These are phyloP conservation scores for Didymella pomorum DNA, from an alignment of 2,329 filamentous ascomycete genomes.

Conservation along the genomic window DNA sequence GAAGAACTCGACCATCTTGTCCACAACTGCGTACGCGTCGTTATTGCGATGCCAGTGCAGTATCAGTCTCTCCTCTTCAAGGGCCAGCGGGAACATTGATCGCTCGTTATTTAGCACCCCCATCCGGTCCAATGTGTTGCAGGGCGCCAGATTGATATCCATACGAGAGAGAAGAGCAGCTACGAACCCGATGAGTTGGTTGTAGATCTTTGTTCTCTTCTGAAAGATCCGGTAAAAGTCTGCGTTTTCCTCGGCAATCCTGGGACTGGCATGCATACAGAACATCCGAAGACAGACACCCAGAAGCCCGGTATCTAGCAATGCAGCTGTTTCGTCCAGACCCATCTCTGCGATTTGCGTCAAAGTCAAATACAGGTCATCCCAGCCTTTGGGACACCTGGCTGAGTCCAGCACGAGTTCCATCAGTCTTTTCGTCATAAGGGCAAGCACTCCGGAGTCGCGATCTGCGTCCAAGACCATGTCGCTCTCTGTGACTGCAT, in stretches of 20 bases:
- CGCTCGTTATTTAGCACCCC: slow-evolving; percentile 30
- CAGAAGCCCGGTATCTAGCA: slow-evolving; percentile 41
- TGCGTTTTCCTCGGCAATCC: slow-evolving; percentile 22
- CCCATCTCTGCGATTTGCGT: slow-evolving; percentile 43
- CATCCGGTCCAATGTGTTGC: slow-evolving; percentile 31
- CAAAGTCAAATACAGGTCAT: slow-evolving; percentile 47
- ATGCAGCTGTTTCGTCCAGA: slow-evolving; percentile 35
- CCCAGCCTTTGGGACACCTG: slow-evolving; percentile 42
- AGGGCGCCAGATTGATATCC: slow-evolving; percentile 32
- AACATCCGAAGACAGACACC: slow-evolving; percentile 42
- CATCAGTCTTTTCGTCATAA: slow-evolving; percentile 31
- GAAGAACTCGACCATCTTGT: slow-evolving; percentile 48
- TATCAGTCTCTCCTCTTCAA: slow-evolving; percentile 33
- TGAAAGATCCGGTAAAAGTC: slow-evolving; percentile 42
- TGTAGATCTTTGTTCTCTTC: slow-evolving; percentile 45
- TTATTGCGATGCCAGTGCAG: slow-evolving; percentile 41
- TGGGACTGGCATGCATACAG: slow-evolving; percentile 36
- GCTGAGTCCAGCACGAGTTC: slow-evolving; percentile 35
- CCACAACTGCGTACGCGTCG: slow-evolving; percentile 42
- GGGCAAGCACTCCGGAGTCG: slow-evolving; percentile 29
- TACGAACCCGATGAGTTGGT: slow-evolving; percentile 43
- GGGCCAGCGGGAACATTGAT: slow-evolving; percentile 41
- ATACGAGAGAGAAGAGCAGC: slow-evolving; percentile 38
- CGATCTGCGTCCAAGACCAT: slow-evolving; percentile 30
- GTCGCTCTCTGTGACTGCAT: slow-evolving; percentile 38